Evolutionary conservation across 768 basidiomycete genomes (phyloP).

Genomic region (Calocybe gangraenosa): DNA sequence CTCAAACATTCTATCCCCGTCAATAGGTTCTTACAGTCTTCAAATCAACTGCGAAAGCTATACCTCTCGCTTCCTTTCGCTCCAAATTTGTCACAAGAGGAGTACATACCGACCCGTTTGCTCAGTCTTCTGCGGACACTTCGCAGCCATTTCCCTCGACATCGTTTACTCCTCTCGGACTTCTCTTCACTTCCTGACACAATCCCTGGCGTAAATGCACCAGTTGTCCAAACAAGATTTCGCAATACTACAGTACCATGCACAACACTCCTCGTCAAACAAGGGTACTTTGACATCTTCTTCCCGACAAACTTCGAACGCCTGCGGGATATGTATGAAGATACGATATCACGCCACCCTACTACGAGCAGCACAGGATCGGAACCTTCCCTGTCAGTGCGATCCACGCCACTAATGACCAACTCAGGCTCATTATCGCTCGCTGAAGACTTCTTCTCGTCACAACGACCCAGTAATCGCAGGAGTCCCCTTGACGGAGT

Average conservation of each 20-base stretch:
- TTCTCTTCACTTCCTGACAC: conserved; percentile 87
- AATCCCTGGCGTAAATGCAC: conserved; percentile 71
- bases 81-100: conserved; percentile 81
- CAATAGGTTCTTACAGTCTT: conserved; percentile 49
- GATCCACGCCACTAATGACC: conserved; percentile 49
- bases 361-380: conserved; percentile 15
- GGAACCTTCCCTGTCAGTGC: conserved; percentile 29
- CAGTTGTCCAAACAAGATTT: conserved; percentile 94
- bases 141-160: conserved; percentile 80
- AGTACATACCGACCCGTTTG: conserved; percentile 91
- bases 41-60: conserved; percentile 54
- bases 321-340: conserved; percentile 88
- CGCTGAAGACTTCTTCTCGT: conserved; percentile 70
- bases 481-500: conserved; percentile 68
- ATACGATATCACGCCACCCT: conserved; percentile 61
- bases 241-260: conserved; percentile 84
- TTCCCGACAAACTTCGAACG: conserved; percentile 91
- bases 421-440: conserved; percentile 47
- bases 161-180: conserved; percentile 92
- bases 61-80: conserved; percentile 79
- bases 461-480: conserved; percentile 51
- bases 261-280: conserved; percentile 85
- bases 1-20: conserved; percentile 58
- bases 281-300: conserved; percentile 97
- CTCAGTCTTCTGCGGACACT: conserved; percentile 81